These are phyloP conservation scores for Scheffersomyces cryptocercus DNA, from an alignment of 1,139 yeast genomes.

Conservation along the genomic window DNA sequence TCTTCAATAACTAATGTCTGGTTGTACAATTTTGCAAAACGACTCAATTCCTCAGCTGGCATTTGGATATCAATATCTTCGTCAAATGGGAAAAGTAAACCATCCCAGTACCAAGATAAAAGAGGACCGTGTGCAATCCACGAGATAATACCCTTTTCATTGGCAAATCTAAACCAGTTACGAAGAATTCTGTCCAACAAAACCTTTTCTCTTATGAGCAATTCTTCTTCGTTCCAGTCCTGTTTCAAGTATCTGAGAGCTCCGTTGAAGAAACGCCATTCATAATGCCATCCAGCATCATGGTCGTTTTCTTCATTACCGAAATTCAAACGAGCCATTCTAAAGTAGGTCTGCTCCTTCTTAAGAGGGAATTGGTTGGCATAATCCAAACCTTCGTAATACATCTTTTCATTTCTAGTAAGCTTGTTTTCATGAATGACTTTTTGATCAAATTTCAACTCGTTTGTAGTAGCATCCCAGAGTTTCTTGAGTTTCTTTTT, in stretches of 20 bases:
- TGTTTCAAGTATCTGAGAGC: conserved; percentile 22
- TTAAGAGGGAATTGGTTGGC: conserved; percentile 17
- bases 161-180: conserved; percentile 34
- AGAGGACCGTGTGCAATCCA: conserved; percentile 41
- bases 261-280: conserved; percentile 40
- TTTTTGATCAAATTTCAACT: conserved; percentile 1
- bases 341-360: conserved; percentile 24
- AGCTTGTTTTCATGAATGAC: conserved; percentile 11
- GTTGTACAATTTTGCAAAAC: conserved; percentile 27
- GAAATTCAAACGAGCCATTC: conserved; percentile 8
- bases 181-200: conserved; percentile 24
- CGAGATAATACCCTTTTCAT: conserved; percentile 34
- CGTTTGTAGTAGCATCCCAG: conserved; percentile 1
- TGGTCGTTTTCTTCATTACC: conserved; percentile 7
- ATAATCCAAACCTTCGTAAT: conserved; percentile 25
- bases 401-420: conserved; percentile 21
- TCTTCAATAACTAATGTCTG: conserved; percentile 35
- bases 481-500: conserved; percentile 4
- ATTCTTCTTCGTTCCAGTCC: conserved; percentile 16
- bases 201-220: conserved; percentile 22
- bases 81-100: conserved; percentile 34
- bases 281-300: conserved; percentile 31
- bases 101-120: conserved; percentile 40
- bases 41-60: conserved; percentile 30
- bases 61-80: conserved; percentile 36